Base-by-base conservation (phyloP, 495 filamentous ascomycete genomes). In the Diplogelasinospora grovesii region DNA sequence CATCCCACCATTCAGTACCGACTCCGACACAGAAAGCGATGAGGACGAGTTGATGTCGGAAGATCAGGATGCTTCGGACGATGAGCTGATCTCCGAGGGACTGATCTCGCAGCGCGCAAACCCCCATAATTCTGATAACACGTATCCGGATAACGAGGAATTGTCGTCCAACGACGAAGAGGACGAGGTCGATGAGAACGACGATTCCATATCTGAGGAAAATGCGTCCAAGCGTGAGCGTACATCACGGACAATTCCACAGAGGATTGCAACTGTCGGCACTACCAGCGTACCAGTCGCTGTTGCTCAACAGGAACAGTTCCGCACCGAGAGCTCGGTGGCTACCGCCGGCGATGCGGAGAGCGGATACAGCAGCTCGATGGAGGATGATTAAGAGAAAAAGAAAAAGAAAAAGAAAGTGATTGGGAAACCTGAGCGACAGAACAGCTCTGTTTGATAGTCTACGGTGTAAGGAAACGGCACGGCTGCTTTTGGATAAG, bases 261-360 rank as follows among this genome's bases (percentile, higher is more conserved):
- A 29, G 26, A 38, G 27, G 11, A 14, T 35, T 18, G 9, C 27
- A 33, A 43, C 20, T 16, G 36, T 46, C 16, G 37, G 36, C 50
- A 28, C 41, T 36, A 45, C 22, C 42, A 34, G 33, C 26, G 25
- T 10, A 1, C 24, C 23, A 23, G n/a, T n/a, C n/a, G n/a, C n/a
- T n/a, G n/a, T n/a, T n/a, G n/a, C n/a, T n/a, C n/a, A n/a, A n/a
- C n/a, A n/a, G n/a, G 29, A 52, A 6, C 15, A 38, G 9, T 5
- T 57, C 7, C 48, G 49, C 22, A 66, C 65, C 11, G 65, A 54
- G 14, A 69, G 69, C 34, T 69, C 62, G 14, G 66, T 50, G 18
- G 67, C 64, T 3, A 72, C 70, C 15, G 60, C 65, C 8, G 63
- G 65, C 35, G 65, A 57, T 21, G 61, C 60, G 21, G 57, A 46